Percentiles rank a stretch among this genome's conserved stretches.
Evolutionary conservation across 177 flowering plant species (phyloP).

Genomic region (Tripterygium wilfordii): DNA sequence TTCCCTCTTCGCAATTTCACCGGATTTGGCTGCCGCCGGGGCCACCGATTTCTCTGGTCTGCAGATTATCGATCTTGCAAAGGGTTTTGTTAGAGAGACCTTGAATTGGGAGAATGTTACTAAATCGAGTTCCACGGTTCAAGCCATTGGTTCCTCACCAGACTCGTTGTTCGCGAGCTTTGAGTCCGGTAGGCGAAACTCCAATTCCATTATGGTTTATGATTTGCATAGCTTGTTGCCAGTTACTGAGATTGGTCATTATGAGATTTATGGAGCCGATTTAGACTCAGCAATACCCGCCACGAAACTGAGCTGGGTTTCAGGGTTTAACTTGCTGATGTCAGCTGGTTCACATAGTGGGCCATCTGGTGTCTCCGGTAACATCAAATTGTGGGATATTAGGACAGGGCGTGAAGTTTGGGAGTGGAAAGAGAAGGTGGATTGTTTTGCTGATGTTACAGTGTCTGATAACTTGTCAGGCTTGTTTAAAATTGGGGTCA

Average conservation of each 20-base stretch:
- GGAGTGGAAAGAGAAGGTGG: constrained; percentile 63
- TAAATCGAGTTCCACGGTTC: constrained; percentile 72
- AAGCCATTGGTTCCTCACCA: constrained; percentile 60
- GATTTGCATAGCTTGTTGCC: constrained; percentile 49
- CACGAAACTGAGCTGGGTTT: constrained; percentile 71
- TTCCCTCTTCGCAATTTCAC: constrained; percentile 62
- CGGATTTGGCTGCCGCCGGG: constrained; percentile 67
- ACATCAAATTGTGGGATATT: constrained; percentile 75
- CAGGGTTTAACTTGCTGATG: constrained; percentile 52
- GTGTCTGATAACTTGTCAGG: constrained; percentile 44
- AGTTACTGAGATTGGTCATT: constrained; percentile 53
- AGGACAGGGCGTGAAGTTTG: constrained; percentile 57
- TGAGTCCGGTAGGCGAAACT: constrained; percentile 80
- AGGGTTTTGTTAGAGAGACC: constrained; percentile 47
- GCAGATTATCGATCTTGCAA: constrained; percentile 66
- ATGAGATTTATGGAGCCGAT: constrained; percentile 79
- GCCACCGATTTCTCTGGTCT: constrained; percentile 88
- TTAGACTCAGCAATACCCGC: constrained; percentile 73
- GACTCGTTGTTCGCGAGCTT: constrained; percentile 69
- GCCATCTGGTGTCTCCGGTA: constrained; percentile 70
- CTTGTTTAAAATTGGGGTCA: constrained; percentile 83
- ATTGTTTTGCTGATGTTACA: constrained; percentile 76
- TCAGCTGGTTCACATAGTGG: constrained; percentile 91
- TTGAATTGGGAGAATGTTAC: constrained; percentile 82
- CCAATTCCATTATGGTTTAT: constrained; percentile 75